phyloP scores from a whole-genome alignment of 2,329 filamentous ascomycete species.

The Pleurostoma richardsiae region DNA sequence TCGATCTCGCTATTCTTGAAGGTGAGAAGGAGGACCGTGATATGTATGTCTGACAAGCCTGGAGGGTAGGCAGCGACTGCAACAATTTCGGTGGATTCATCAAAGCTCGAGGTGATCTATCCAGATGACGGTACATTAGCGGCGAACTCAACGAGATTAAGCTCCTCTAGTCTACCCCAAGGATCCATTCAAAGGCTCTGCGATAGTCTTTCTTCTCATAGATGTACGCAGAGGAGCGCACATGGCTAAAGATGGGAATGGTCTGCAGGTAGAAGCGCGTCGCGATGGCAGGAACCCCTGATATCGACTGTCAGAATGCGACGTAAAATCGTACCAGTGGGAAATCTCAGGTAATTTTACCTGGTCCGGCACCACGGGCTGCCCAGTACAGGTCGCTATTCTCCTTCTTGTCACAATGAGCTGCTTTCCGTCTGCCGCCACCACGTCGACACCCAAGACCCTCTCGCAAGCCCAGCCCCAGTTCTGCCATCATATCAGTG shows the following conservation, averaged over 20 bases:
- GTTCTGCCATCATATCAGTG: too few species aligned
- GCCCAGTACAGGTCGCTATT: not conserved
- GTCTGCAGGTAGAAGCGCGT: not conserved
- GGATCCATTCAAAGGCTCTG: not conserved
- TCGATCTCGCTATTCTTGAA: too few species aligned
- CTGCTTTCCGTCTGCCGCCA: not conserved
- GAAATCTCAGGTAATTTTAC: too few species aligned
- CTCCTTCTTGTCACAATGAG: not conserved
- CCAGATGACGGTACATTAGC: not conserved
- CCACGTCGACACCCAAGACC: not conserved
- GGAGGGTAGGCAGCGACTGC: too few species aligned
- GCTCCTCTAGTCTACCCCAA: not conserved
- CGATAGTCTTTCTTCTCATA: too few species aligned
- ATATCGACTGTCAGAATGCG: too few species aligned
- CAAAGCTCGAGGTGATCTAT: not conserved
- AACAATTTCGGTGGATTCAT: too few species aligned
- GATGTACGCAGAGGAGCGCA: too few species aligned
- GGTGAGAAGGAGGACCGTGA: too few species aligned
- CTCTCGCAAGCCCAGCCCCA: not conserved
- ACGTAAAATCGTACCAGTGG: not conserved
- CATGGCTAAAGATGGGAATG: not conserved
- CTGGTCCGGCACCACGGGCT: not conserved
- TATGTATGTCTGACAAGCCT: too few species aligned
- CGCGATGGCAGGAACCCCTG: not conserved
- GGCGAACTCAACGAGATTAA: not conserved